A percentile compares a stretch with the other conserved stretches of the same genome.
Evolutionary conservation across 306 rosid species (phyloP).

Genomic region (Acacia crassicarpa): DNA sequence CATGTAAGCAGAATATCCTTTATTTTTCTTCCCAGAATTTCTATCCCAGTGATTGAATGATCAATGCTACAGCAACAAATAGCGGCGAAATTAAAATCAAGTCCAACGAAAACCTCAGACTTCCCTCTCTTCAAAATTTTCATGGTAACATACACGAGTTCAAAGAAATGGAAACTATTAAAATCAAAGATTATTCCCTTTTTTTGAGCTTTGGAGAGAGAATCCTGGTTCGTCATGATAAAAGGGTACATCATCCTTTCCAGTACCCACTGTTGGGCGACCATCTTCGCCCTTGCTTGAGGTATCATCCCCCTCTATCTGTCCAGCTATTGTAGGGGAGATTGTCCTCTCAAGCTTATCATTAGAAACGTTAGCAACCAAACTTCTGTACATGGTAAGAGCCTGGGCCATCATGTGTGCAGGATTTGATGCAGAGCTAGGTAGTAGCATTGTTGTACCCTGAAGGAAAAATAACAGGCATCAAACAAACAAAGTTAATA

Average conservation of each 20-base stretch:
- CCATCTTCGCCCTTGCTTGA: slow-evolving; percentile 38
- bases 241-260: slow-evolving; percentile 23
- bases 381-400: slow-evolving; percentile 78
- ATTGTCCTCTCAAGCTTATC: slow-evolving; percentile 30
- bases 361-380: slow-evolving; percentile 55
- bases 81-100: slow-evolving; percentile 1
- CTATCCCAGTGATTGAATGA: not conserved
- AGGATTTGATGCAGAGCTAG: slow-evolving; percentile 83
- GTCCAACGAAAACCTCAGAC: slow-evolving; percentile 9
- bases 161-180: not conserved
- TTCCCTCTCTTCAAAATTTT: slow-evolving; percentile 22
- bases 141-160: slow-evolving; percentile 15
- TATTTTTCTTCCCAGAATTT: not conserved
- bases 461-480: slow-evolving; percentile 33
- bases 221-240: slow-evolving; percentile 44
- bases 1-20: not conserved
- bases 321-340: slow-evolving; percentile 36
- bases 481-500: slow-evolving; percentile 3
- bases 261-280: slow-evolving; percentile 16
- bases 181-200: slow-evolving; percentile 34
- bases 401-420: slow-evolving; percentile 95
- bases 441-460: slow-evolving; percentile 96
- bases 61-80: slow-evolving; percentile 15
- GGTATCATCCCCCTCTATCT: slow-evolving; percentile 31
- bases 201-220: slow-evolving; percentile 64